Percentiles rank a stretch among this genome's conserved stretches.
Conservation (phyloP, 257 asterid species). For the Galeopsis tetrahit region DNA sequence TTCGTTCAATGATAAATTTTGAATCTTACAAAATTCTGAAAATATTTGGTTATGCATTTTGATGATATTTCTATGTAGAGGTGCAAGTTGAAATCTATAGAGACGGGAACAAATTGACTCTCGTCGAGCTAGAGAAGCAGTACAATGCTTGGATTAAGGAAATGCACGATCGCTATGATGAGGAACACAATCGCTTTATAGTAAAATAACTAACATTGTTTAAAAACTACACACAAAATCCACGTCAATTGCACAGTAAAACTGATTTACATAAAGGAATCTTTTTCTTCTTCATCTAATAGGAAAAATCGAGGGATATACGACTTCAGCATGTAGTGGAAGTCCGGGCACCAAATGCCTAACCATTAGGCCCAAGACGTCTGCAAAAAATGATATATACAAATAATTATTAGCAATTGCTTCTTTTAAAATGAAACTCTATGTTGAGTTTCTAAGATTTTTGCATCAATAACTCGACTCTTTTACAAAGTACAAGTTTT, state of each 20-base stretch:
- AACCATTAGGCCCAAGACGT: too few species aligned
- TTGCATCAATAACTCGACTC: too few species aligned
- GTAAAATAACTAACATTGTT: too few species aligned
- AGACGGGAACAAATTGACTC: conserved; percentile 54
- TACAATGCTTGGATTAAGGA: conserved; percentile 61
- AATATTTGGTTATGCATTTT: background rate
- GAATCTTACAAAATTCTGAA: background rate
- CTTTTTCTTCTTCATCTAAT: conserved; percentile 27
- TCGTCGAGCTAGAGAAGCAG: conserved; percentile 54
- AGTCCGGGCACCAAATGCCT: conserved; percentile 48
- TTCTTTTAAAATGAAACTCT: too few species aligned
- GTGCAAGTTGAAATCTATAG: conserved; percentile 43
- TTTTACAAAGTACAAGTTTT: too few species aligned
- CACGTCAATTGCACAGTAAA: too few species aligned
- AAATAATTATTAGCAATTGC: too few species aligned
- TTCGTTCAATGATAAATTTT: too few species aligned
- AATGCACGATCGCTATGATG: conserved; percentile 65
- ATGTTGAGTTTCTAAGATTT: too few species aligned
- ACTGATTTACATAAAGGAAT: too few species aligned
- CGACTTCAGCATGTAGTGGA: conserved; percentile 41
- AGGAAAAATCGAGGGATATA: conserved; percentile 40
- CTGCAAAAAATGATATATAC: too few species aligned
- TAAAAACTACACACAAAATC: too few species aligned
- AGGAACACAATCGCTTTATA: conserved; percentile 38
- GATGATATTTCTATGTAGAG: conserved; percentile 40